phyloP scores from a whole-genome alignment of 202 grass and related monocot species.

The Dendrocalamus latiflorus region DNA sequence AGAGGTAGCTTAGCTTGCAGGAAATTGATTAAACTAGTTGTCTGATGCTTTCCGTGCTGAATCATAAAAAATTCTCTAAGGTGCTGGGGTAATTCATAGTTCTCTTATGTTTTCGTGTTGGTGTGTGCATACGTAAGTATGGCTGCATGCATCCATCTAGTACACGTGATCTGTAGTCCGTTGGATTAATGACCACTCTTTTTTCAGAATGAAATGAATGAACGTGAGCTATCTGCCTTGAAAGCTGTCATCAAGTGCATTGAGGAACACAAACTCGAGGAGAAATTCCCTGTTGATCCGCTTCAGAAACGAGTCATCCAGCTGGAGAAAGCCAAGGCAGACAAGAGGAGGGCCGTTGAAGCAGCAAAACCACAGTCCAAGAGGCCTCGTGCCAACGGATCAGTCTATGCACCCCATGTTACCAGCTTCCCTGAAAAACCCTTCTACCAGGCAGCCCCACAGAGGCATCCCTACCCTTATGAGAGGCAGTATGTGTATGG shows the following conservation, averaged over 20 bases:
- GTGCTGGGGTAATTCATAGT: not conserved
- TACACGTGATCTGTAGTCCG: not conserved
- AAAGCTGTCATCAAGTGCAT: conserved; percentile 85
- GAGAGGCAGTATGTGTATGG: too few relatives aligned
- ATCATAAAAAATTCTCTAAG: not conserved
- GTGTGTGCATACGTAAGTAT: not conserved
- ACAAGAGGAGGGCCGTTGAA: conserved; percentile 87
- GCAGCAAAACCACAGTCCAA: conserved; percentile 85
- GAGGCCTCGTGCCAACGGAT: conserved; percentile 68
- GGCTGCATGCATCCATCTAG: not conserved
- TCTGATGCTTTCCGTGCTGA: not conserved
- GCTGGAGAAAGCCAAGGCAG: conserved; percentile 97
- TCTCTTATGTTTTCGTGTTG: not conserved
- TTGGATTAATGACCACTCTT: too few relatives aligned
- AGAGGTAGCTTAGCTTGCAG: not conserved
- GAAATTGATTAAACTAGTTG: not conserved
- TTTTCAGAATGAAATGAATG: conserved; percentile 82
- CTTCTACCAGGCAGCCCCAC: conserved; percentile 61
- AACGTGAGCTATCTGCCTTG: conserved; percentile 71
- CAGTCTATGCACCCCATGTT: conserved; percentile 44
- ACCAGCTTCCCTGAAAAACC: conserved; percentile 61
- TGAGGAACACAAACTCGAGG: conserved; percentile 74
- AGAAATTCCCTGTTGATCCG: conserved; percentile 56
- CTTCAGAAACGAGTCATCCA: conserved; percentile 61
- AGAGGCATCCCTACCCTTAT: conserved; percentile 68